phyloP scores from a whole-genome alignment of 257 asterid genomes.

The Solanum neorickii region DNA sequence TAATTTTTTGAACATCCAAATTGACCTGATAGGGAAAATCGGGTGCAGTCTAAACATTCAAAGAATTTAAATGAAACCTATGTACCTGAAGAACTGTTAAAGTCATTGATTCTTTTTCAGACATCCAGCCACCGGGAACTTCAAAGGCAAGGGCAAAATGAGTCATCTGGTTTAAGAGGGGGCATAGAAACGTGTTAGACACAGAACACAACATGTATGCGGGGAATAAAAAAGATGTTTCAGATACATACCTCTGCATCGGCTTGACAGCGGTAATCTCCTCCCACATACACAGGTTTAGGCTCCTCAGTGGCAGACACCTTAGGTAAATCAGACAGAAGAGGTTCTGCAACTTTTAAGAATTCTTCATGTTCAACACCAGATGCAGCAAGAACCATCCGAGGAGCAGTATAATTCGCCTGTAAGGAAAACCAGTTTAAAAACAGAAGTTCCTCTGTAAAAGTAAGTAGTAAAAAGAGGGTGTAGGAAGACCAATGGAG shows the following conservation, averaged over 20 bases:
- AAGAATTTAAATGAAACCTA: neutral
- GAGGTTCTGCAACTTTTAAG: slow-evolving; percentile 68
- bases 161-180: slow-evolving; percentile 30
- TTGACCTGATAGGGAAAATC: neutral
- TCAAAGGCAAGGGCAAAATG: slow-evolving; percentile 94
- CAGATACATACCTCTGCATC: slow-evolving; percentile 58
- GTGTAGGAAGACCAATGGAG: neutral
- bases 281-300: slow-evolving; percentile 62
- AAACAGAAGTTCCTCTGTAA: neutral
- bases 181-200: neutral
- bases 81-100: slow-evolving; percentile 82
- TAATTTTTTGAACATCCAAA: neutral
- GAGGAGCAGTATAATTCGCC: slow-evolving; percentile 72
- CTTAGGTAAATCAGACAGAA: slow-evolving; percentile 59
- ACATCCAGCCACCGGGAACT: slow-evolving; percentile 81
- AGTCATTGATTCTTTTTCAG: slow-evolving; percentile 46
- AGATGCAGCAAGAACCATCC: slow-evolving; percentile 83
- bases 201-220: neutral
- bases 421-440: slow-evolving; percentile 12
- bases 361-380: slow-evolving; percentile 84
- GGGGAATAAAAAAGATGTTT: neutral
- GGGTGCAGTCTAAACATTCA: neutral
- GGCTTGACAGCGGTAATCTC: slow-evolving; percentile 70
- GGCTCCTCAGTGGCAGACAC: slow-evolving; percentile 30
- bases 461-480: neutral